Conservation (phyloP, 352 stramenopile species). For the Sclerospora graminicola region DNA sequence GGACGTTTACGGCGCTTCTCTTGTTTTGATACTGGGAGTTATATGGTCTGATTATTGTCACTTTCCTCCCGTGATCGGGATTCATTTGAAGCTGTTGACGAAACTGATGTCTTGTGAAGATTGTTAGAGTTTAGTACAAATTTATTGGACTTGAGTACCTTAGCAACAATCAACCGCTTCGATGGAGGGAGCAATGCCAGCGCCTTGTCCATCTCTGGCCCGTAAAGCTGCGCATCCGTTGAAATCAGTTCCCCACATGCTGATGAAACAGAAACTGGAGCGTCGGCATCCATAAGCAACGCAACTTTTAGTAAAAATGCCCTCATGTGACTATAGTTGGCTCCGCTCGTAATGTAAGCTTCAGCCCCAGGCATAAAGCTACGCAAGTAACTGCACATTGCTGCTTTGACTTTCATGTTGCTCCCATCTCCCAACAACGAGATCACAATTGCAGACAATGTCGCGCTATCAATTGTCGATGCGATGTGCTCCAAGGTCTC, state of each 20-base stretch:
- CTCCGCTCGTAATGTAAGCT: conserved; percentile 50
- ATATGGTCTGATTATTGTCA: conserved; percentile 13
- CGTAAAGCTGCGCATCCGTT: conserved; percentile 35
- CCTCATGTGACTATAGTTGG: conserved; percentile 59
- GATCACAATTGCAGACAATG: conserved; percentile 36
- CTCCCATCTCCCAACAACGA: conserved; percentile 56
- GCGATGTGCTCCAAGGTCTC: conserved; percentile 56
- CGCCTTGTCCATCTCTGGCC: conserved; percentile 37
- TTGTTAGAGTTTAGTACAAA: conserved; percentile 34
- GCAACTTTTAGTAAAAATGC: conserved; percentile 59
- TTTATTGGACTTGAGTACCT: conserved; percentile 44
- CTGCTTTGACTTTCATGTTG: conserved; percentile 71
- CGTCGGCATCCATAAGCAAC: conserved; percentile 51
- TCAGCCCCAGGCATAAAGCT: conserved; percentile 37
- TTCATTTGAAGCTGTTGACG: conserved; percentile 3
- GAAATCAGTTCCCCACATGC: conserved; percentile 52
- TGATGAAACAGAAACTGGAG: conserved; percentile 41
- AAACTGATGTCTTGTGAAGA: conserved; percentile 5
- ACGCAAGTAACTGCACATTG: conserved; percentile 57
- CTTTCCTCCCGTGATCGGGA: conserved; percentile 12
- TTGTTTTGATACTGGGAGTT: conserved; percentile 1
- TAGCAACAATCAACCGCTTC: conserved; percentile 39
- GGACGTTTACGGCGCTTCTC: conserved; percentile 37
- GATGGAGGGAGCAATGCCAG: conserved; percentile 45
- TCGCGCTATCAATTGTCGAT: conserved; percentile 33